A percentile compares a stretch with the other conserved stretches of the same genome.
Evolutionary conservation across 306 rosid species (phyloP).

Genomic region (Trifolium dubium): DNA sequence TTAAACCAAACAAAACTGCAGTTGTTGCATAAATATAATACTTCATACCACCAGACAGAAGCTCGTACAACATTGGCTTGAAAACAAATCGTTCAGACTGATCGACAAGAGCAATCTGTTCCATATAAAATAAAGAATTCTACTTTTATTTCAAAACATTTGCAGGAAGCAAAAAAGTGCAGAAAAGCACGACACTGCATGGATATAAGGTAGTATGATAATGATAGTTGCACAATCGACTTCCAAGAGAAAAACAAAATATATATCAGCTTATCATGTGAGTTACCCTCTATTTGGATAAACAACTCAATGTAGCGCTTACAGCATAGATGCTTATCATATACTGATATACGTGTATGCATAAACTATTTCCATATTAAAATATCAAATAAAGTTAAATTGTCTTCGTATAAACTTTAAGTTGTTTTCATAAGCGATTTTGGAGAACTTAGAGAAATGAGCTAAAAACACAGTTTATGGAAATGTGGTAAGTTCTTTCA

Average conservation of each 20-base stretch:
- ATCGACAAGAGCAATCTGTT: constrained; percentile 56
- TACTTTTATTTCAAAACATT: constrained; percentile 3
- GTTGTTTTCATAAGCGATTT: not conserved
- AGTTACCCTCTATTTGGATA: constrained; percentile 1
- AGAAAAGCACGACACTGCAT: not conserved
- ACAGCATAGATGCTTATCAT: not conserved
- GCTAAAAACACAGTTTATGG: not conserved
- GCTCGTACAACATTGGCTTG: constrained; percentile 96
- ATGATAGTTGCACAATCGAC: constrained; percentile 6
- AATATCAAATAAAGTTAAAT: not conserved
- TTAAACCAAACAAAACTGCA: constrained; percentile 26
- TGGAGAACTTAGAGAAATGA: not conserved
- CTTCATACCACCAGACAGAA: constrained; percentile 83
- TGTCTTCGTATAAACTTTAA: not conserved
- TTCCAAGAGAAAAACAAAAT: not conserved
- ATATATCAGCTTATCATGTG: not conserved
- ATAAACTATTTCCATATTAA: not conserved
- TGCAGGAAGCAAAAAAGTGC: constrained; percentile 9
- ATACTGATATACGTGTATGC: not conserved
- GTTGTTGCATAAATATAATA: constrained; percentile 31
- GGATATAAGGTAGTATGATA: not conserved
- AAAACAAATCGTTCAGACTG: constrained; percentile 61
- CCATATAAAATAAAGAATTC: constrained; percentile 31
- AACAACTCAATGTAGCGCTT: not conserved
- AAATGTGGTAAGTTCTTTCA: not conserved